Conservation (phyloP, 2,329 filamentous ascomycete genomes). For the Herpomyces periplanetae region DNA sequence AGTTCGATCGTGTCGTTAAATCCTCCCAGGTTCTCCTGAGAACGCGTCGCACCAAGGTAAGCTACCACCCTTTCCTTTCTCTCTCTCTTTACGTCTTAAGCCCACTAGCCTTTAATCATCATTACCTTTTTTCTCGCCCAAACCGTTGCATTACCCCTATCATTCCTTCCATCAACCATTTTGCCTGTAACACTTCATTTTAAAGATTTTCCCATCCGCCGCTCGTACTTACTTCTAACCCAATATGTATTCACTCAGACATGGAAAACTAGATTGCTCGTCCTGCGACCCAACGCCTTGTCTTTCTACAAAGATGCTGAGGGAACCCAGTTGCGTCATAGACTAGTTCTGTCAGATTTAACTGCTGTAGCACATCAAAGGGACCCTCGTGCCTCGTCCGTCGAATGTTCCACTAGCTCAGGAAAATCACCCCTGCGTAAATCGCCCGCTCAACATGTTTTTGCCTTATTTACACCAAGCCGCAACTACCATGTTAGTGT, state of each 20-base stretch:
- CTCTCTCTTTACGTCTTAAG: conserved; percentile 2
- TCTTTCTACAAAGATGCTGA: conserved; percentile 76
- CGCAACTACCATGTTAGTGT: conserved; percentile 75
- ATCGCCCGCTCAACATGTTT: conserved; percentile 46
- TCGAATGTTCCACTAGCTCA: too few species aligned
- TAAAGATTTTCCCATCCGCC: too few species aligned
- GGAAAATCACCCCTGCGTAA: too few species aligned
- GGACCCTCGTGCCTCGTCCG: conserved; percentile 58
- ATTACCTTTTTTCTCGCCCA: conserved; percentile 3
- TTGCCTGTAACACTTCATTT: too few species aligned
- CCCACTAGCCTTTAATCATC: conserved; percentile 1
- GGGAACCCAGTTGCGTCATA: conserved; percentile 55
- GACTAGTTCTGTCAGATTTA: conserved; percentile 53
- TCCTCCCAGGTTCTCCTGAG: conserved; percentile 51
- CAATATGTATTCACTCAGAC: conserved; percentile 13
- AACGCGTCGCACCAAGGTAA: conserved; percentile 67
- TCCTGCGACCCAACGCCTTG: conserved; percentile 54
- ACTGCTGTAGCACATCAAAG: conserved; percentile 63
- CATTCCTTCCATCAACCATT: conserved; percentile 1
- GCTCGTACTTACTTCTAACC: too few species aligned
- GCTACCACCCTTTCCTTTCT: conserved; percentile 2
- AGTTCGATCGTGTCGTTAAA: conserved; percentile 75
- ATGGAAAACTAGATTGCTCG: conserved; percentile 64
- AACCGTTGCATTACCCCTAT: conserved; percentile 1
- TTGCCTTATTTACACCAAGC: conserved; percentile 62